Conservation (phyloP, 1,284 basidiomycete species). For the Malassezia caprae region DNA sequence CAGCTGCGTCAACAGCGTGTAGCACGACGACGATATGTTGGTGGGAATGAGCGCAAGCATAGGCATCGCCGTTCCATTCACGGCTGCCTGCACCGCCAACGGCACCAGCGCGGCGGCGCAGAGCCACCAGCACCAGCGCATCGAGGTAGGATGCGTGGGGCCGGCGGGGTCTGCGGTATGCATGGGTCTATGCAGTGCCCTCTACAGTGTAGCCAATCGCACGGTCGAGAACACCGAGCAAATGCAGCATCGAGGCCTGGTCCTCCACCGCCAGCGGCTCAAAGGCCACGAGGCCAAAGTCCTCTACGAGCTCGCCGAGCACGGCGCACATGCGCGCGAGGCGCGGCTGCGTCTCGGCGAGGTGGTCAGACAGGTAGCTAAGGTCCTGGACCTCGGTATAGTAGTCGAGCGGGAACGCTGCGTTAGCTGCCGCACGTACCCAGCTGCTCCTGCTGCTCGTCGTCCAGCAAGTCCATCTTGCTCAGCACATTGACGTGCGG, state of each 20-base stretch:
- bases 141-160: neutral
- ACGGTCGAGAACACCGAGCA: constrained; percentile 39
- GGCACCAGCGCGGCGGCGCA: neutral
- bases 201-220: constrained; percentile 36
- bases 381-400: constrained; percentile 97
- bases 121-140: neutral
- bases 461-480: constrained; percentile 74
- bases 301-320: constrained; percentile 82
- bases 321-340: constrained; percentile 62
- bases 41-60: constrained; percentile 3
- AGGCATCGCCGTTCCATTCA: neutral
- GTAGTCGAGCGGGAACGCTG: constrained; percentile 88
- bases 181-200: constrained; percentile 3
- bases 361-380: constrained; percentile 64
- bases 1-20: constrained; percentile 9
- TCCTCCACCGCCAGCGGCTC: constrained; percentile 69
- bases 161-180: neutral
- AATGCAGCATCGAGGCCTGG: constrained; percentile 37
- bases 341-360: constrained; percentile 17
- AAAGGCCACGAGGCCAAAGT: constrained; percentile 87
- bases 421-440: constrained; percentile 15
- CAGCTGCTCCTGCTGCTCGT: constrained; percentile 23
- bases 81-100: neutral
- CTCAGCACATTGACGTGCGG: constrained; percentile 95
- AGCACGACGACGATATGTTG: constrained; percentile 6